A percentile compares a stretch with the other conserved stretches of the same genome.
Evolutionary conservation across 805 yeast species (phyloP).

Genomic region (Kuraishia cidri): DNA sequence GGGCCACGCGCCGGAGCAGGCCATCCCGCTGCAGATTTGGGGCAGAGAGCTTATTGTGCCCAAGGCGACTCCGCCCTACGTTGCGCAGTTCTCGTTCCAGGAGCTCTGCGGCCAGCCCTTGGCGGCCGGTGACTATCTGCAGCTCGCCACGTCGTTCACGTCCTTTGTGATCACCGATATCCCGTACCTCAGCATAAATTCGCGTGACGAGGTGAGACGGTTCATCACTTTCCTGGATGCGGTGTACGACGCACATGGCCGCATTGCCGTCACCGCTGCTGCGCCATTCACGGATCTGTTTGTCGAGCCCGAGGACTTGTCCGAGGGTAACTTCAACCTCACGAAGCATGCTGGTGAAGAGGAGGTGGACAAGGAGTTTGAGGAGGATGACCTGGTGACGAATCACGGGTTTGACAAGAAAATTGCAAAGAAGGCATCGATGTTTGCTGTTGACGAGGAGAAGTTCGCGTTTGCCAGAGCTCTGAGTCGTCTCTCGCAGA

Average conservation of each 20-base stretch:
- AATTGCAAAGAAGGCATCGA: slow-evolving; percentile 58
- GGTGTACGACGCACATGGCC: slow-evolving; percentile 83
- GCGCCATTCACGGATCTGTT: slow-evolving; percentile 79
- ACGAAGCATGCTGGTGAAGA: slow-evolving; percentile 31
- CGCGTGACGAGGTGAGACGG: slow-evolving; percentile 78
- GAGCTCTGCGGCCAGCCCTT: slow-evolving; percentile 81
- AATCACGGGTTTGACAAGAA: slow-evolving; percentile 71
- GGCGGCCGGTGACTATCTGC: slow-evolving; percentile 91
- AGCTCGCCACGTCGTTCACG: slow-evolving; percentile 66
- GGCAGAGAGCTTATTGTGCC: slow-evolving; percentile 81
- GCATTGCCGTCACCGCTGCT: slow-evolving; percentile 83
- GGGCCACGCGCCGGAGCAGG: slow-evolving; percentile 31
- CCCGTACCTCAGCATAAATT: slow-evolving; percentile 71
- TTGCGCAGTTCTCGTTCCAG: slow-evolving; percentile 83
- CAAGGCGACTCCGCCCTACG: slow-evolving; percentile 61
- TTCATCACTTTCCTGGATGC: slow-evolving; percentile 95
- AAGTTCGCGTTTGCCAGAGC: slow-evolving; percentile 96
- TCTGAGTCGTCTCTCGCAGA: slow-evolving; percentile 79
- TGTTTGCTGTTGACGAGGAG: slow-evolving; percentile 92
- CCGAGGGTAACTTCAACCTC: slow-evolving; percentile 36
- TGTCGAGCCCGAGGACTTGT: slow-evolving; percentile 67
- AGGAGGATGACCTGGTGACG: slow-evolving; percentile 51
- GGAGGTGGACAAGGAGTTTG: slow-evolving; percentile 29
- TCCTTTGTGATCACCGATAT: slow-evolving; percentile 88
- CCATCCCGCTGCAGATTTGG: slow-evolving; percentile 58